phyloP scores from a whole-genome alignment of 257 asterid genomes.

The Solanum okadae region DNA sequence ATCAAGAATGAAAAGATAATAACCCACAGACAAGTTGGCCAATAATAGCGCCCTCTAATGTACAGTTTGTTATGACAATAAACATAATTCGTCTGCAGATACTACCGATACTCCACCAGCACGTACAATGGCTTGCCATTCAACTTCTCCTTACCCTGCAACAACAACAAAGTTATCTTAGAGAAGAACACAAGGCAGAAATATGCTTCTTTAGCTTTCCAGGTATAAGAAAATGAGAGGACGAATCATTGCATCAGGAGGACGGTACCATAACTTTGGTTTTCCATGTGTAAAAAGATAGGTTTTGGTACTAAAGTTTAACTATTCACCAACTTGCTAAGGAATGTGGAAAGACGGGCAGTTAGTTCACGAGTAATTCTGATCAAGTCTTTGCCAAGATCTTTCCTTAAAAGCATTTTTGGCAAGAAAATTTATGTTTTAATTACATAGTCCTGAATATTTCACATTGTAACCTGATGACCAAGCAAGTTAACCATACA shows the following conservation, averaged over 20 bases:
- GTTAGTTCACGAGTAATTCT: not conserved
- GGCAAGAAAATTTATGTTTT: not conserved
- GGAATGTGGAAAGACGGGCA: not conserved
- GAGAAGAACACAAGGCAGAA: not conserved
- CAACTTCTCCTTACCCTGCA: slow-evolving; percentile 57
- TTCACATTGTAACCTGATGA: not conserved
- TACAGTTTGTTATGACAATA: slow-evolving; percentile 7
- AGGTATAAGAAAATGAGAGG: not conserved
- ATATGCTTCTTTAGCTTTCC: not conserved
- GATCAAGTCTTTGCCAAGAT: not conserved
- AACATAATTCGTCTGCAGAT: not conserved
- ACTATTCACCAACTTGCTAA: not conserved
- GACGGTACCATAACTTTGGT: not conserved
- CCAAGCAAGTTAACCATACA: not conserved
- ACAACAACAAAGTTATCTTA: not conserved
- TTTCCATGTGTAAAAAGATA: not conserved
- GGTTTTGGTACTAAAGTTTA: not conserved
- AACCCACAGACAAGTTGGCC: not conserved
- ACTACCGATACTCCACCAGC: slow-evolving; percentile 60
- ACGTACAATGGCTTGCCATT: slow-evolving; percentile 66
- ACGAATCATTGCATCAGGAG: not conserved
- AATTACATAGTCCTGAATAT: not conserved
- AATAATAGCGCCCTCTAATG: slow-evolving; percentile 6
- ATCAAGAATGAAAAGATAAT: not conserved
- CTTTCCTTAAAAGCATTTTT: not conserved